These are phyloP conservation scores for Viola pubescens DNA, from an alignment of 441 rosid genomes.

Conservation along the genomic window DNA sequence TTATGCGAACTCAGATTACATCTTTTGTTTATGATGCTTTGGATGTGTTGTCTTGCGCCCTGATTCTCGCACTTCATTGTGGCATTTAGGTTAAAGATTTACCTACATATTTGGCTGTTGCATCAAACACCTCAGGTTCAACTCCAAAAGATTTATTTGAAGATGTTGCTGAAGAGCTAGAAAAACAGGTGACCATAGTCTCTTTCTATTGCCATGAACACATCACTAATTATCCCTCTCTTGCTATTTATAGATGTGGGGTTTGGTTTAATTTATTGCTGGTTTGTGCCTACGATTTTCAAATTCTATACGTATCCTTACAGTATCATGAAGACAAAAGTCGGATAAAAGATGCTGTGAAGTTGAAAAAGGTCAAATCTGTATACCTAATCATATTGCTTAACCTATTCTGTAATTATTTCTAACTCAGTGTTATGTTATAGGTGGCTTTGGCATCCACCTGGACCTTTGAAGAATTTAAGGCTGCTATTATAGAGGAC, in stretches of 20 bases:
- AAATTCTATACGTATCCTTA: conserved; percentile 8
- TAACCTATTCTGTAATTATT: background rate
- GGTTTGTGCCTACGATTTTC: background rate
- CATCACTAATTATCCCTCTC: background rate
- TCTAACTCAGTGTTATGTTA: background rate
- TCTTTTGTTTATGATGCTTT: background rate
- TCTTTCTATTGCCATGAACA: background rate
- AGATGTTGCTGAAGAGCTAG: conserved; percentile 77
- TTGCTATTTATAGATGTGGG: background rate
- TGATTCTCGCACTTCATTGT: background rate
- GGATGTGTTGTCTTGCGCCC: background rate
- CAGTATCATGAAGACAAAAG: conserved; percentile 90
- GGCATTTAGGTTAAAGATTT: conserved; percentile 63
- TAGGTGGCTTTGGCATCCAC: conserved; percentile 58
- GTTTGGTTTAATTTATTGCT: background rate
- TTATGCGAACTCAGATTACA: background rate
- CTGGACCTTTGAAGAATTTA: conserved; percentile 77
- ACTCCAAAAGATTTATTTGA: conserved; percentile 95
- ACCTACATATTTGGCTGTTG: conserved; percentile 77
- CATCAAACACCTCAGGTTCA: conserved; percentile 83
- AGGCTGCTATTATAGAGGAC: conserved; percentile 55
- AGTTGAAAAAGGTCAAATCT: conserved; percentile 56
- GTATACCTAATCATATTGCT: background rate
- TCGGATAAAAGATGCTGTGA: conserved; percentile 67
- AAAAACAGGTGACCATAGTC: conserved; percentile 53